Conservation (phyloP, 2,329 filamentous ascomycete species). For the Sphaceloma murrayae region DNA sequence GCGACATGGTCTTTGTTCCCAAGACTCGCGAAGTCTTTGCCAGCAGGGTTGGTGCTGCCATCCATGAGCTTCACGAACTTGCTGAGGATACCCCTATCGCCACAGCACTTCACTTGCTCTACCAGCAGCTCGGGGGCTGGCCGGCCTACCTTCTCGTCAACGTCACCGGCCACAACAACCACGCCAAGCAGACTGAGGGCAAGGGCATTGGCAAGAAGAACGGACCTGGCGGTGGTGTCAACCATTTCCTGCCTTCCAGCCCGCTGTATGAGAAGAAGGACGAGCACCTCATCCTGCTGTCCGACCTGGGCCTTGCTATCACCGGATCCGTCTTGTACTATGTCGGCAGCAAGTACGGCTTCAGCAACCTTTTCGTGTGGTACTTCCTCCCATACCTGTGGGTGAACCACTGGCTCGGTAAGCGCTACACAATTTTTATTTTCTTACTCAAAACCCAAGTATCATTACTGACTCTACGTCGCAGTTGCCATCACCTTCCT, state of each 20-base stretch:
- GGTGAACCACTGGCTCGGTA: slow-evolving; percentile 99
- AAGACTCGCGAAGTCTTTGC: slow-evolving; percentile 79
- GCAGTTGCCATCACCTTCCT: slow-evolving; percentile 92
- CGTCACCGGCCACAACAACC: slow-evolving; percentile 92
- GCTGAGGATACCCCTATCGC: slow-evolving; percentile 88
- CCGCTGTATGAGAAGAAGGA: slow-evolving; percentile 89
- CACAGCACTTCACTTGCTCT: slow-evolving; percentile 63
- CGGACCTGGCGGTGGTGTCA: slow-evolving; percentile 69
- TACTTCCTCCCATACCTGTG: slow-evolving; percentile 91
- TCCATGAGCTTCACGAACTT: slow-evolving; percentile 78
- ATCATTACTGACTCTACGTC: too few species aligned
- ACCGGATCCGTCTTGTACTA: slow-evolving; percentile 52
- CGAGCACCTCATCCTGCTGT: slow-evolving; percentile 74
- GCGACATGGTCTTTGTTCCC: slow-evolving; percentile 98
- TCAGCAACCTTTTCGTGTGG: slow-evolving; percentile 82
- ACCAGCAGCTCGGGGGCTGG: slow-evolving; percentile 89
- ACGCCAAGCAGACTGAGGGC: slow-evolving; percentile 82
- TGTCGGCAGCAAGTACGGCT: slow-evolving; percentile 70
- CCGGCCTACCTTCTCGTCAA: slow-evolving; percentile 84
- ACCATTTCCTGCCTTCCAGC: slow-evolving; percentile 85
- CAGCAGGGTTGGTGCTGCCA: slow-evolving; percentile 59
- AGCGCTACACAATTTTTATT: too few species aligned
- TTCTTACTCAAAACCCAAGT: too few species aligned
- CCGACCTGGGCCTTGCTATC: slow-evolving; percentile 66
- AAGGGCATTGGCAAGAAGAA: slow-evolving; percentile 89